These are phyloP conservation scores for Saksenaea oblongispora DNA, from an alignment of 371 early-diverging fungal genomes.

Conservation along the genomic window DNA sequence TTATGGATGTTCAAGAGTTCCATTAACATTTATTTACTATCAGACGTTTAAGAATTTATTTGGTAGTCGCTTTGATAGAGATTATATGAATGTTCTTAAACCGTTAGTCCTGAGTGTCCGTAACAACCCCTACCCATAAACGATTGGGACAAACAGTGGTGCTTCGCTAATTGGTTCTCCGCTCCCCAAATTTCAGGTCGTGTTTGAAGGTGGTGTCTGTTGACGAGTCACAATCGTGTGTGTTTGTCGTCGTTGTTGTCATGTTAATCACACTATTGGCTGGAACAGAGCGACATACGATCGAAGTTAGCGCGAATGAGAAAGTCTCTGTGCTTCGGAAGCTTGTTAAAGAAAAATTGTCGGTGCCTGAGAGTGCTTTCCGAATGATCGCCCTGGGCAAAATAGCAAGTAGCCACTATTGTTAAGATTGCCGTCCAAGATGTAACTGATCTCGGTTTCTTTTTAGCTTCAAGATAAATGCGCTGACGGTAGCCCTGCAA, in stretches of 20 bases:
- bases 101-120: no score
- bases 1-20: no score
- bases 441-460: not conserved
- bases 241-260: not conserved
- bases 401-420: conserved; percentile 20
- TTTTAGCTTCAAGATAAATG: conserved; percentile 24
- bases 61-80: no score
- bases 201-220: not conserved
- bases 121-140: no score
- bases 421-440: not conserved
- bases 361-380: conserved; percentile 2
- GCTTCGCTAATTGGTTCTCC: no score
- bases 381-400: conserved; percentile 34
- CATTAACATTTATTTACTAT: no score
- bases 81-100: no score
- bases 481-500: conserved; percentile 14
- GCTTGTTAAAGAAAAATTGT: conserved; percentile 8
- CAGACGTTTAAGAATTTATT: no score
- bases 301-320: conserved; percentile 10
- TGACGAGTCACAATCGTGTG: not conserved
- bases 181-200: not conserved
- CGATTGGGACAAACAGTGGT: no score
- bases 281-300: not conserved
- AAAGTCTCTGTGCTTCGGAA: conserved; percentile 19
- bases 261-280: not conserved